Conservation (phyloP, 148 eudicot genomes). For the Vaccinium vitisidaea region DNA sequence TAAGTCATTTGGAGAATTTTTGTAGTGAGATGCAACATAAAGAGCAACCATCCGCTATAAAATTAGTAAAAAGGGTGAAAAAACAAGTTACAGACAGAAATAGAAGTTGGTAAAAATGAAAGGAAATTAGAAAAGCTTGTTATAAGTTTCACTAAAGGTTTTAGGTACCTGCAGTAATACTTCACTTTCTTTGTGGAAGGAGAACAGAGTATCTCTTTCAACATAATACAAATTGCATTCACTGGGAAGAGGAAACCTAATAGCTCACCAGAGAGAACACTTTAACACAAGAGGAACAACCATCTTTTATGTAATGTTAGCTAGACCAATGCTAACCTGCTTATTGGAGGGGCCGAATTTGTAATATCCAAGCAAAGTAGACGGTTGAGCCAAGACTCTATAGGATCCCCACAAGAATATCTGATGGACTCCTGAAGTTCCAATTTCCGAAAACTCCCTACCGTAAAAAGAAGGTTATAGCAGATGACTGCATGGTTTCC, state of each 20-base stretch:
- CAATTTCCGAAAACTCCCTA: conserved; percentile 66
- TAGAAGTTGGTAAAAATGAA: background rate
- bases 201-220: conserved; percentile 89
- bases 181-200: conserved; percentile 88
- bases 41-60: conserved; percentile 95
- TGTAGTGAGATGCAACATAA: conserved; percentile 94
- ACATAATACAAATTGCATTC: conserved; percentile 89
- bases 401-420: conserved; percentile 82
- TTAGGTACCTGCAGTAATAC: conserved; percentile 71
- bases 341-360: conserved; percentile 59
- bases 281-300: background rate
- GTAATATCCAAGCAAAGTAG: conserved; percentile 85
- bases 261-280: conserved; percentile 14
- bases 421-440: conserved; percentile 79
- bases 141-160: background rate
- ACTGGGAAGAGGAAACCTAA: conserved; percentile 61
- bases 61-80: background rate
- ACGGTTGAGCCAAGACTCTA: conserved; percentile 81
- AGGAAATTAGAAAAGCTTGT: background rate
- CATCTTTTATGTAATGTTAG: background rate
- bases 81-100: background rate
- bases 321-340: conserved; percentile 45
- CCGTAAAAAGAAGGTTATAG: conserved; percentile 16
- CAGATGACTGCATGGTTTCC: background rate
- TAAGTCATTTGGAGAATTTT: conserved; percentile 90